phyloP scores from a whole-genome alignment of 352 stramenopile genomes.

The Globisporangium carolinianum region DNA sequence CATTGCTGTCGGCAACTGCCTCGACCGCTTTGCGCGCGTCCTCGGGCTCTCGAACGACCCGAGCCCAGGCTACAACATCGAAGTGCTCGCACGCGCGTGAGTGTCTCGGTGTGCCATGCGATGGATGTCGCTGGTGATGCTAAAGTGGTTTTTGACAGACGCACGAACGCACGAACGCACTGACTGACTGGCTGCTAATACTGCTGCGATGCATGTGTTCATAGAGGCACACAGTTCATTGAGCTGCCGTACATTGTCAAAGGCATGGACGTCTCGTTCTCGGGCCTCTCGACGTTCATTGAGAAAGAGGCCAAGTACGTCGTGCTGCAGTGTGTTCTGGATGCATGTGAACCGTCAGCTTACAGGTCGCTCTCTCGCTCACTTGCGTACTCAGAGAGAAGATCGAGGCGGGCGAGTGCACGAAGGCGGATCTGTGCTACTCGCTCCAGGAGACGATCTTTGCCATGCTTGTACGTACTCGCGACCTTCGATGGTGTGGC shows the following conservation, averaged over 20 bases:
- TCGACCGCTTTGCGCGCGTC: conserved; percentile 96
- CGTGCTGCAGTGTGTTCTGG: too few species aligned
- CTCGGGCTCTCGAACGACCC: conserved; percentile 98
- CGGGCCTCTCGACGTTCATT: conserved; percentile 95
- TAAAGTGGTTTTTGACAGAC: too few species aligned
- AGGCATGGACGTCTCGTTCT: conserved; percentile 99
- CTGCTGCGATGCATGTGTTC: neutral
- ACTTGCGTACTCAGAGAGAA: conserved; percentile 40
- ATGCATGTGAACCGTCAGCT: too few species aligned
- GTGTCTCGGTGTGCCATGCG: conserved; percentile 4
- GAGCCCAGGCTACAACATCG: conserved; percentile 98
- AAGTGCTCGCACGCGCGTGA: conserved; percentile 94
- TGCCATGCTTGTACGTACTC: conserved; percentile 92
- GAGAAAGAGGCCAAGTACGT: conserved; percentile 88
- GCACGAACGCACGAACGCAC: neutral
- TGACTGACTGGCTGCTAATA: neutral
- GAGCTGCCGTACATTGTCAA: conserved; percentile 98
- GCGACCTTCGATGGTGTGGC: too few species aligned
- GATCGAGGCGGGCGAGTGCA: conserved; percentile 84
- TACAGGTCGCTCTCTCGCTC: conserved; percentile 1
- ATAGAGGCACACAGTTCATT: conserved; percentile 86
- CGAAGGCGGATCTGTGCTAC: conserved; percentile 96
- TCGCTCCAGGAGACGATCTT: conserved; percentile 99
- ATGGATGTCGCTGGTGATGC: neutral
- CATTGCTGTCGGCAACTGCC: conserved; percentile 99